Evolutionary conservation across 176 grass and related monocot genomes (phyloP).

Genomic region (Lolium rigidum): DNA sequence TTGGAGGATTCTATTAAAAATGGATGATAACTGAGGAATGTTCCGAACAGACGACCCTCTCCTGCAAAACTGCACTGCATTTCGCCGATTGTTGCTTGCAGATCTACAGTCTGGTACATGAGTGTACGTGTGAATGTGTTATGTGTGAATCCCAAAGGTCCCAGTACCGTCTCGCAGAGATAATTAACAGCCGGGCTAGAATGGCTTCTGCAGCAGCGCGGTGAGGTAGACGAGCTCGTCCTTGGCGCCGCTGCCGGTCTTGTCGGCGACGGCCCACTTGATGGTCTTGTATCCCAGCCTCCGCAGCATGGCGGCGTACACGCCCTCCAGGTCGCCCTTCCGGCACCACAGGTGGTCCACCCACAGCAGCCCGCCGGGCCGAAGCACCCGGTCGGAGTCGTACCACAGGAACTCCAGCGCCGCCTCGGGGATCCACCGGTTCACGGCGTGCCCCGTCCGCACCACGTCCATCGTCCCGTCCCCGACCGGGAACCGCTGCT

Average conservation of each 20-base stretch:
- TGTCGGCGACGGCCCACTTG: conserved; percentile 83
- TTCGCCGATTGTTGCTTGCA: neutral
- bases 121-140: neutral
- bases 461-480: conserved; percentile 86
- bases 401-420: conserved; percentile 89
- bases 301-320: conserved; percentile 67
- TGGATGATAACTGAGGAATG: neutral
- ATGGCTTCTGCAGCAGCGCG: conserved; percentile 85
- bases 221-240: conserved; percentile 79
- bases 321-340: conserved; percentile 55
- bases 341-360: conserved; percentile 94
- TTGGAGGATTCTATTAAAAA: neutral
- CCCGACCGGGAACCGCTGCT: conserved; percentile 80
- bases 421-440: conserved; percentile 89
- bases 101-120: neutral
- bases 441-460: conserved; percentile 85
- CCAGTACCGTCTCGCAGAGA: neutral
- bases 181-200: neutral
- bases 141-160: neutral
- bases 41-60: neutral
- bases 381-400: conserved; percentile 82
- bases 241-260: conserved; percentile 44
- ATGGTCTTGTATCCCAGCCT: conserved; percentile 69
- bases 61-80: neutral
- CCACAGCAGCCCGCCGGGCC: conserved; percentile 82